Evolutionary conservation across 345 rosid species (phyloP), one percentile per base, ranked within the genome.

Genomic region (Brassica cretica): DNA sequence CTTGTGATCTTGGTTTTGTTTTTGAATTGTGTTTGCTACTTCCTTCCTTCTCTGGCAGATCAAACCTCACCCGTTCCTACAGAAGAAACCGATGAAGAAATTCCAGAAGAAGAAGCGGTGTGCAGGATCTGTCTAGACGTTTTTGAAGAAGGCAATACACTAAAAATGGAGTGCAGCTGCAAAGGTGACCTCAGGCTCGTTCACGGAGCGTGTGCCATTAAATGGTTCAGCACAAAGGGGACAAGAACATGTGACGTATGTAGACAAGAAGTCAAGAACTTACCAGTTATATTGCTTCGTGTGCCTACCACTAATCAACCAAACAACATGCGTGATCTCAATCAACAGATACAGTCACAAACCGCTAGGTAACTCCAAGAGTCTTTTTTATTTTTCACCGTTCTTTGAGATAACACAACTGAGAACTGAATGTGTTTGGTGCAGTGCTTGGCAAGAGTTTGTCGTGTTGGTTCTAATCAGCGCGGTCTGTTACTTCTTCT

Each of bases 391-490:
- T 59, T 70, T 76, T 56, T 71, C 62, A 59, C 64, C 18, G 2
- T 81, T 49, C 76, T 60, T 41, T 32, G 5, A 11, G 41, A 64
- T 33, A 70, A 21, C 41, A 75, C 27, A 72, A 16, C 21, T 81
- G 71, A 75, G 55, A 30, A 51, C 29, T 58, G 58, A 21, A 61
- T 77, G 64, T 32, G 46, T 37, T 75, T 64, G 64, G 39, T 87
- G 87, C 93, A 94, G 99, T 85, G 97, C 89, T 63, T 91, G 98
- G 99, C 99, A 92, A 82, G 99, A 92, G 78, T 91, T 95, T 84
- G 97, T 91, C 74, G 98, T 93, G 84, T 92, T 95, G 19, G 92
- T 91, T 63, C 78, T 95, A 66, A 89, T 95, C 74, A 95, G 97
- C 88, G 85, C 93, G 19, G 88, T 92, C 60, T 92, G 98, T 81